Conservation (phyloP, 306 rosid species). For the Vigna hirtella region DNA sequence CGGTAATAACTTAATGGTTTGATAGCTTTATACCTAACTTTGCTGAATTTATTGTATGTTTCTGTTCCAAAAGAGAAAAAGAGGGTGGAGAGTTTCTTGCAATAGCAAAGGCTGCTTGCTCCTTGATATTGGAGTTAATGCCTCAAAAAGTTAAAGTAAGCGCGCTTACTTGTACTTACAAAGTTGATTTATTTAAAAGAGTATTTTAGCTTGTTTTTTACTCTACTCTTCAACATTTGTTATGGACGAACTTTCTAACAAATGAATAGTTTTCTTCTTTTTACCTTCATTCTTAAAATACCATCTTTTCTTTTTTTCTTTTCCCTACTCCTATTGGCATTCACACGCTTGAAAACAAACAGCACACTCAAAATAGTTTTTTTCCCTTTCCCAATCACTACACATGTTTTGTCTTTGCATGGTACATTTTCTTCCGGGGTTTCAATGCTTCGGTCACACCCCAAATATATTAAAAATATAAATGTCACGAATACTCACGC, state of each 20-base stretch:
- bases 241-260: neutral
- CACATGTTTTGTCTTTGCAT: conserved; percentile 46
- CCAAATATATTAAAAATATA: conserved; percentile 30
- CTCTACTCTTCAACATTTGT: neutral
- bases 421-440: conserved; percentile 48
- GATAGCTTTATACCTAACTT: neutral
- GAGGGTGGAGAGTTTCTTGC: conserved; percentile 31
- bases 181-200: conserved; percentile 30
- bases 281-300: neutral
- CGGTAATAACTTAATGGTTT: neutral
- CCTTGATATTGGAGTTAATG: conserved; percentile 35
- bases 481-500: conserved; percentile 47
- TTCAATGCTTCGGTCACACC: conserved; percentile 52
- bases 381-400: neutral
- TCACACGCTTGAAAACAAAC: conserved; percentile 29
- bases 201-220: conserved; percentile 31
- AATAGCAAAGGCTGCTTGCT: conserved; percentile 36
- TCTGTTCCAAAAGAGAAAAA: conserved; percentile 18
- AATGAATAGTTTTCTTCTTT: neutral
- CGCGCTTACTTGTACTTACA: conserved; percentile 31
- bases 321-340: conserved; percentile 28
- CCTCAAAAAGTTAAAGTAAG: conserved; percentile 37
- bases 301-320: neutral
- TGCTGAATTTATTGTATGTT: conserved; percentile 13
- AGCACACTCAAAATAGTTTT: neutral